Evolutionary conservation across 768 basidiomycete species (phyloP).

Genomic region (Rickenella mellea): DNA sequence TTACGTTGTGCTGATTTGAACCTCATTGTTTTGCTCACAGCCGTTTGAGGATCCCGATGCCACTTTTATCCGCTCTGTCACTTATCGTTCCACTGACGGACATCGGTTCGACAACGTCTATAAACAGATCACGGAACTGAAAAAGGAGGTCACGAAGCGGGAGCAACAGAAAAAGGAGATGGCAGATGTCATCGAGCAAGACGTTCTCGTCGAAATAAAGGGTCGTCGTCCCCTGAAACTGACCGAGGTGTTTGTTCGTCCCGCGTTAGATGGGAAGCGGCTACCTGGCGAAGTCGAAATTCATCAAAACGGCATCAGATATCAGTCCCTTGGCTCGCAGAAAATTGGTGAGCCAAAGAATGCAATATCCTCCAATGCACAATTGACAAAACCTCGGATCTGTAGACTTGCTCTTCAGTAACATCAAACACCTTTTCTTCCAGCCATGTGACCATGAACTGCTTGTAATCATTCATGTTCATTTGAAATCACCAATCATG

Average conservation of each 20-base stretch:
- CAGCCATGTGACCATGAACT: conserved; percentile 97
- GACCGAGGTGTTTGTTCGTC: conserved; percentile 87
- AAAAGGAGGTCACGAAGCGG: conserved; percentile 94
- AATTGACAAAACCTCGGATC: neutral
- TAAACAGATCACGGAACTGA: conserved; percentile 89
- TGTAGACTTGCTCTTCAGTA: conserved; percentile 87
- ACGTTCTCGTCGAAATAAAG: conserved; percentile 78
- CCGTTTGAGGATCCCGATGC: conserved; percentile 96
- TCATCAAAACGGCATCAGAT: conserved; percentile 93
- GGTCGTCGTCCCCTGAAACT: conserved; percentile 80
- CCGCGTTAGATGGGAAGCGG: conserved; percentile 90
- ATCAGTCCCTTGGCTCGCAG: conserved; percentile 80
- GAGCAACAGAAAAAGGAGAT: conserved; percentile 98
- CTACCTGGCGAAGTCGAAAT: conserved; percentile 97
- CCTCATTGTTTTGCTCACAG: conserved; percentile 26
- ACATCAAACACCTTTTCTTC: conserved; percentile 98
- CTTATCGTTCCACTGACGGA: conserved; percentile 84
- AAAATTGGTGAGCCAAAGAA: conserved; percentile 65
- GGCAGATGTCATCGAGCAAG: conserved; percentile 97
- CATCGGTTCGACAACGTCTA: conserved; percentile 83
- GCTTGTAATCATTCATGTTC: conserved; percentile 87
- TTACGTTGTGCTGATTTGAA: neutral
- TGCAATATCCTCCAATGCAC: neutral
- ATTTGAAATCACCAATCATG: conserved; percentile 93
- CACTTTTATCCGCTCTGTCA: conserved; percentile 91